Evolutionary conservation across 2,329 filamentous ascomycete species (phyloP).

Genomic region (Ceratocystis alfenasii): DNA sequence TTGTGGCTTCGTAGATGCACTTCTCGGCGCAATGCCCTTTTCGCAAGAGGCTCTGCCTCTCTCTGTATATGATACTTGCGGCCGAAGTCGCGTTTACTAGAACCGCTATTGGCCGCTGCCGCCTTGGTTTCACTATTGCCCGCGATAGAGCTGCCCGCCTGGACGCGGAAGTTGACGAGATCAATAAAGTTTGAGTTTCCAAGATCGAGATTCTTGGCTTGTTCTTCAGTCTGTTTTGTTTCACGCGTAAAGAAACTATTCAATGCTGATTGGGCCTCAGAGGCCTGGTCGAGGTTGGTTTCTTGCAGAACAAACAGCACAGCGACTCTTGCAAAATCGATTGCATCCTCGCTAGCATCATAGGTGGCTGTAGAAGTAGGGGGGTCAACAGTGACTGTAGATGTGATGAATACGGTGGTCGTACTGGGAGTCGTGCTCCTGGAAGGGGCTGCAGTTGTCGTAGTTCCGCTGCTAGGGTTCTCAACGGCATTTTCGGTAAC

Average conservation of each 20-base stretch:
- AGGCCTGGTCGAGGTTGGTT: constrained; percentile 38
- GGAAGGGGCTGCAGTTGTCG: constrained; percentile 14
- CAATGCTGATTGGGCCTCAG: constrained; percentile 41
- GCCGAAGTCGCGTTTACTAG: neutral
- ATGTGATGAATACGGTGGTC: constrained; percentile 19
- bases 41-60: no score
- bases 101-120: neutral
- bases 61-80: no score
- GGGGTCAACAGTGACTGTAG: constrained; percentile 17
- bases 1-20: no score
- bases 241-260: constrained; percentile 43
- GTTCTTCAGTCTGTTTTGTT: constrained; percentile 27
- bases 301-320: constrained; percentile 52
- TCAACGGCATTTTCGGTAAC: constrained; percentile 10
- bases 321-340: constrained; percentile 52
- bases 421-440: constrained; percentile 12
- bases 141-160: constrained; percentile 12
- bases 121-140: constrained; percentile 16
- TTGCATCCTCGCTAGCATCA: constrained; percentile 40
- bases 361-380: constrained; percentile 29
- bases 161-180: constrained; percentile 34
- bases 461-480: neutral
- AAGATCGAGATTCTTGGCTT: constrained; percentile 35
- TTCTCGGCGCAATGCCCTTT: no score
- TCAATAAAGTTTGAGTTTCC: constrained; percentile 39